phyloP scores from a whole-genome alignment of 164 flowering plant species.

The Nelumbo lutea region DNA sequence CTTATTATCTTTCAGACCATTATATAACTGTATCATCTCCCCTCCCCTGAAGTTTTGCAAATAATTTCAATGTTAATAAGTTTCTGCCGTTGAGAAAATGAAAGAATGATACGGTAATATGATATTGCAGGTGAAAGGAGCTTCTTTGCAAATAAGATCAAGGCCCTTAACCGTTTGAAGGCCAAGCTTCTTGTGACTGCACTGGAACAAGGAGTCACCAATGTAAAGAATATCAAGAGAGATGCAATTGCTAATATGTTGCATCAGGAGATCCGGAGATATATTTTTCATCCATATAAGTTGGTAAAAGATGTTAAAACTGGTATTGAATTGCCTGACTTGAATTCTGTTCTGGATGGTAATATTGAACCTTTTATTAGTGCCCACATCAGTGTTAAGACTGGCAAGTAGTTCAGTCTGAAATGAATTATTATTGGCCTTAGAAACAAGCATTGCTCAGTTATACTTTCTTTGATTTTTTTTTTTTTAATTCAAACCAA shows the following conservation, averaged over 20 bases:
- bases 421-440: background rate
- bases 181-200: conserved; percentile 60
- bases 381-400: conserved; percentile 61
- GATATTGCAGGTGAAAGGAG: conserved; percentile 71
- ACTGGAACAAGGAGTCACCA: conserved; percentile 44
- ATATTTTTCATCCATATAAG: conserved; percentile 54
- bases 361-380: conserved; percentile 67
- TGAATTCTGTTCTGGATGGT: conserved; percentile 70
- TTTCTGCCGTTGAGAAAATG: background rate
- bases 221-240: conserved; percentile 36
- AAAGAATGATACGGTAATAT: background rate
- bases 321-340: conserved; percentile 53
- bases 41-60: too few relatives aligned
- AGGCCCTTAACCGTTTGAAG: conserved; percentile 75
- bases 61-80: background rate
- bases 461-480: too few relatives aligned
- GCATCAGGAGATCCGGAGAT: conserved; percentile 54
- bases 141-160: conserved; percentile 68
- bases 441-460: too few relatives aligned
- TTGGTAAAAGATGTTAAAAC: conserved; percentile 76
- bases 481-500: too few relatives aligned
- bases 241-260: conserved; percentile 28
- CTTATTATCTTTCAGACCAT: too few relatives aligned
- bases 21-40: too few relatives aligned
- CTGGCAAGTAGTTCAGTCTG: conserved; percentile 25